Evolutionary conservation across 371 early-diverging fungal species (phyloP).

Genomic region (Polyrhizophydium stewartii): DNA sequence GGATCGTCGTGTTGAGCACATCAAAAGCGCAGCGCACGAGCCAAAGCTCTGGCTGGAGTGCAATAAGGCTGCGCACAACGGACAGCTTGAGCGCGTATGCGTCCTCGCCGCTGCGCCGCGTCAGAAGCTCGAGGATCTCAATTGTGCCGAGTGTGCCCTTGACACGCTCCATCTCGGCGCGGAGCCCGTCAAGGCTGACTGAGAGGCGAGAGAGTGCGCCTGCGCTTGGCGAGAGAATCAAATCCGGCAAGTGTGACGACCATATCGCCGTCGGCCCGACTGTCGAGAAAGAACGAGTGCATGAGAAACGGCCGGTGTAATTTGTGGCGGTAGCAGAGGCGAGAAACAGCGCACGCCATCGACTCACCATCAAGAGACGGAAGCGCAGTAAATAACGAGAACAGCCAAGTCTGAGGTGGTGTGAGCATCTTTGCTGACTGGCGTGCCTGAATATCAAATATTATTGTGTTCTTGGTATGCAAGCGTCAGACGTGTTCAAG

Average conservation of each 20-base stretch:
- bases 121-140: background rate
- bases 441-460: background rate
- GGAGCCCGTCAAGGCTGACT: background rate
- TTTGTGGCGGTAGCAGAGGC: too few species aligned
- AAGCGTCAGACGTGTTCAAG: background rate
- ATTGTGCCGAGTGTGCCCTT: background rate
- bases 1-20: background rate
- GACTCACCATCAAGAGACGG: conserved; percentile 2
- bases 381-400: background rate
- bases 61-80: background rate
- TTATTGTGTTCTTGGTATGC: background rate
- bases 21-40: background rate
- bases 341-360: too few species aligned
- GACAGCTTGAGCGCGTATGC: background rate
- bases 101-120: background rate
- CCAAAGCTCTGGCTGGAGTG: background rate
- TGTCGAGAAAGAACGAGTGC: too few species aligned
- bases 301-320: too few species aligned
- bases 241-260: background rate
- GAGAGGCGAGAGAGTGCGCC: background rate
- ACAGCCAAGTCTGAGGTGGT: background rate
- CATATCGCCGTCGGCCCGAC: background rate
- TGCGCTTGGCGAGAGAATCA: background rate
- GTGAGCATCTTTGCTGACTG: background rate
- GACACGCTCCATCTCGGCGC: background rate